phyloP scores from a whole-genome alignment of 1,284 basidiomycete species.

The Psilocybe mexicana region DNA sequence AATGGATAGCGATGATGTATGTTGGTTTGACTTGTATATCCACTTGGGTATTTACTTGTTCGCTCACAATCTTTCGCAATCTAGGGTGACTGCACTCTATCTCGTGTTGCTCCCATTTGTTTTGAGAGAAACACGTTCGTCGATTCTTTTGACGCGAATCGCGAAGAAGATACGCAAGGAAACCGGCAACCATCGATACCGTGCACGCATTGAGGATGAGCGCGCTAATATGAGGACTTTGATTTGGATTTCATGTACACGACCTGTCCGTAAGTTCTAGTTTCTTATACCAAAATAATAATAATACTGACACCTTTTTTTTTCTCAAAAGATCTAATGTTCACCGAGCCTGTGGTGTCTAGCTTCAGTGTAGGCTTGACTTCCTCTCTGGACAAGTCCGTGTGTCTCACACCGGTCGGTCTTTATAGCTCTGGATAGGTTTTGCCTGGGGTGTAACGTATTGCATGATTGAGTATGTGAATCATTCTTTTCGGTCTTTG shows the following conservation, averaged over 20 bases:
- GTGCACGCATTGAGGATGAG: slow-evolving; percentile 66
- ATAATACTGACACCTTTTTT: not conserved
- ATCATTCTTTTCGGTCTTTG: not conserved
- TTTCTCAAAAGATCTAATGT: slow-evolving; percentile 41
- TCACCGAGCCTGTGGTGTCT: slow-evolving; percentile 77
- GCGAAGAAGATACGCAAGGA: slow-evolving; percentile 62
- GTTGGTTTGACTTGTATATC: slow-evolving; percentile 20
- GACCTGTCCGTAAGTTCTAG: slow-evolving; percentile 59
- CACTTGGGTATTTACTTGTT: not conserved
- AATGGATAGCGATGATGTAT: slow-evolving; percentile 76
- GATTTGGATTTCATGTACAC: slow-evolving; percentile 66
- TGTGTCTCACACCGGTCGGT: not conserved
- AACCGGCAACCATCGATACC: slow-evolving; percentile 61
- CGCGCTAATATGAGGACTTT: slow-evolving; percentile 52
- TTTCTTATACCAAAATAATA: slow-evolving; percentile 23
- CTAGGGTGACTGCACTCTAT: slow-evolving; percentile 31
- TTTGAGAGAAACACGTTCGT: slow-evolving; percentile 65
- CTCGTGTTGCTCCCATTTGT: slow-evolving; percentile 46
- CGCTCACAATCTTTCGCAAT: slow-evolving; percentile 37
- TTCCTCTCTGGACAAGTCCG: not conserved
- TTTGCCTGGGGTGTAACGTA: slow-evolving; percentile 81
- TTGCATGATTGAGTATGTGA: slow-evolving; percentile 60
- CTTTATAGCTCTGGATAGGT: slow-evolving; percentile 66
- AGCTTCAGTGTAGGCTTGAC: slow-evolving; percentile 62
- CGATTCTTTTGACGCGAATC: slow-evolving; percentile 60